Evolutionary conservation across 257 asterid species (phyloP).

Genomic region (Dorcoceras hygrometricum): DNA sequence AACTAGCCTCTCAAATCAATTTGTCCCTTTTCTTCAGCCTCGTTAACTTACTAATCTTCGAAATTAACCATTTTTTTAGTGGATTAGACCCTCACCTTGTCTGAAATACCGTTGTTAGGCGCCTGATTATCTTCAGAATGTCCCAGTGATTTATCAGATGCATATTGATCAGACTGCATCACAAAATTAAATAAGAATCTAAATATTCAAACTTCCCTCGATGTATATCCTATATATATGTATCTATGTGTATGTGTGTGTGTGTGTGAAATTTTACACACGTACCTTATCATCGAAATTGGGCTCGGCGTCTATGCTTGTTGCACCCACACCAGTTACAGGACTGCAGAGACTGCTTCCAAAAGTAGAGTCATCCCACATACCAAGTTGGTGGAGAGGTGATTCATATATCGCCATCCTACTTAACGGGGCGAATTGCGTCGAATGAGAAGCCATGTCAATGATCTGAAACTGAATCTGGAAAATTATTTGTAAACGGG

Average conservation of each 20-base stretch:
- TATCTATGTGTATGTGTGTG: too few species aligned
- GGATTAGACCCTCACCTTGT: constrained; percentile 52
- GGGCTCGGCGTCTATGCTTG: constrained; percentile 41
- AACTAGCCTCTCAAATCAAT: background rate
- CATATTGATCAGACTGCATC: constrained; percentile 46
- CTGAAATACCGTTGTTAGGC: constrained; percentile 45
- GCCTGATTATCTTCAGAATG: constrained; percentile 53
- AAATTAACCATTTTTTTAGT: background rate
- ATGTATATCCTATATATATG: too few species aligned
- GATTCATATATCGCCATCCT: constrained; percentile 62
- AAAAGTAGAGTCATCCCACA: constrained; percentile 72
- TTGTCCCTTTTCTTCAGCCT: background rate
- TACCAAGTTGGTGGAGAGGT: constrained; percentile 62
- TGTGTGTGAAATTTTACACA: constrained; percentile 23
- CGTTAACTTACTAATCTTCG: background rate
- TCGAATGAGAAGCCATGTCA: constrained; percentile 60
- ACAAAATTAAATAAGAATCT: constrained; percentile 5
- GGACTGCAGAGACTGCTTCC: constrained; percentile 48
- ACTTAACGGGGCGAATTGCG: constrained; percentile 69
- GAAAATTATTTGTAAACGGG: background rate
- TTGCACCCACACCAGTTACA: constrained; percentile 33
- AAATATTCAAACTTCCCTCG: too few species aligned
- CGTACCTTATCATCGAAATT: constrained; percentile 56
- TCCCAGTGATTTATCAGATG: constrained; percentile 57
- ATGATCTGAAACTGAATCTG: constrained; percentile 25